Evolutionary conservation across 1,139 yeast genomes (phyloP), one percentile per base, ranked within the genome.

Genomic region (Blastobotrys persicus): DNA sequence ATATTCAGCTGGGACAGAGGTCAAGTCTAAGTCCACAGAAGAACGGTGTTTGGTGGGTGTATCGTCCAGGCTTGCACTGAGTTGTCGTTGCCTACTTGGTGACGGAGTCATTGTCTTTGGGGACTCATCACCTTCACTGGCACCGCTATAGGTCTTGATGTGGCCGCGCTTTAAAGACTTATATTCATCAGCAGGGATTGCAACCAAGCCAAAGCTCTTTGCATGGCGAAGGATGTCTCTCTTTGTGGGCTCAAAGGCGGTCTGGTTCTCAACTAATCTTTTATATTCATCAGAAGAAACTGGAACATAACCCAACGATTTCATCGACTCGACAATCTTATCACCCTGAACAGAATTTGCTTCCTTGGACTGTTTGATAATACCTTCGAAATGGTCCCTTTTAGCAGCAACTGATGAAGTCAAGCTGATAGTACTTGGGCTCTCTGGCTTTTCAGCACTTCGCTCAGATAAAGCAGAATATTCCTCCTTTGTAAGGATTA

Each of bases 401-500:
- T 69, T 65, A 18, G 67, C 68, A 0, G 68, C 60, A 19, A 69
- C 70, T 3, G 70, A 64, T 45, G 50, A 40, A 33, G 49, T 43
- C 31, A 43, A 20, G 35, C 44, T 23, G 19, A 40, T 44, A n/a
- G 46, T 31, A 14, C 48, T 43, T 5, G 50, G 50, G n/a, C 48
- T 44, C 18, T 47, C 49, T n/a, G 56, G 49, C 18, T 35, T 44
- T 2, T 54, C 56, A 31, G 53, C 58, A 19, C 13, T 18, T 43
- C 54, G 51, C 23, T 60, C 59, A 1, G 47, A 37, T 31, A 59
- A 38, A 9, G 47, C 33, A 4, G 72, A 70, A 52, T 72, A 80
- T 50, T 75, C 75, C 0, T 73, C 78, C 49, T 66, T 62, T 2
- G 83, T 72, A 16, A 83, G 57, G 13, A 78, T 56, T 4, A 78